Base-by-base conservation (phyloP, 164 flowering plant genomes). In the Macadamia integrifolia region DNA sequence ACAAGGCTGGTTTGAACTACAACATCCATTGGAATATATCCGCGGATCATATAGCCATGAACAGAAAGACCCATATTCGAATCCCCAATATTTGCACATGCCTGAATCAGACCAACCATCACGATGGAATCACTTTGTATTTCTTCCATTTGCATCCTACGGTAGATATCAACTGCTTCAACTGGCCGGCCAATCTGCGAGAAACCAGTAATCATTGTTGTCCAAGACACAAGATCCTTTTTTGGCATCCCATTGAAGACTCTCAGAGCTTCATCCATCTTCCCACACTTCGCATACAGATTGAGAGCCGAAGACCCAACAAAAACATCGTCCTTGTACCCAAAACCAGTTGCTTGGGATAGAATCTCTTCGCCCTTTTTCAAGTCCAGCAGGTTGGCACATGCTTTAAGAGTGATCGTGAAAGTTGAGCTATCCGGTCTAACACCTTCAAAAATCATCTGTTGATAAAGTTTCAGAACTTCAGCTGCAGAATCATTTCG, bases 221-320 rank as follows among this genome's bases (percentile, higher is more conserved):
- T 74, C 80, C 80, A 74, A 17, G 70, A 71, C 18, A 76, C 75
- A 46, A 72, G 66, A 69, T 76, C 78, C 60, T 46, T 69, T 44
- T 43, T 69, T 46, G 68, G 40, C 75, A 71, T 77, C 56, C 42
- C 64, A 53, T 73, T 59, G 61, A 73, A 73, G 48, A 70, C 40
- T 29, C 44, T 48, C 50, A 57, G 9, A n/a, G 77, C 77, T 46
- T 71, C 65, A 30, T 71, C 72, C 67, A 74, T 71, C 59, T 62
- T 61, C 58, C 72, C 68, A 55, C 74, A 71, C 70, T 77, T 77
- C 2, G 66, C 72, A 60, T 74, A 71, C 72, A 77, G n/a, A 65
- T 71, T 74, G 46, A 74, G 32, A 65, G 60, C 56, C 3, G 74
- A 67, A 49, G 75, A 74, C 49, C 69, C 74, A 40, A 77, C 80